A percentile compares a stretch with the other conserved stretches of the same genome.
phyloP scores from a whole-genome alignment of 2,329 filamentous ascomycete genomes.

The Neonectria faginata region DNA sequence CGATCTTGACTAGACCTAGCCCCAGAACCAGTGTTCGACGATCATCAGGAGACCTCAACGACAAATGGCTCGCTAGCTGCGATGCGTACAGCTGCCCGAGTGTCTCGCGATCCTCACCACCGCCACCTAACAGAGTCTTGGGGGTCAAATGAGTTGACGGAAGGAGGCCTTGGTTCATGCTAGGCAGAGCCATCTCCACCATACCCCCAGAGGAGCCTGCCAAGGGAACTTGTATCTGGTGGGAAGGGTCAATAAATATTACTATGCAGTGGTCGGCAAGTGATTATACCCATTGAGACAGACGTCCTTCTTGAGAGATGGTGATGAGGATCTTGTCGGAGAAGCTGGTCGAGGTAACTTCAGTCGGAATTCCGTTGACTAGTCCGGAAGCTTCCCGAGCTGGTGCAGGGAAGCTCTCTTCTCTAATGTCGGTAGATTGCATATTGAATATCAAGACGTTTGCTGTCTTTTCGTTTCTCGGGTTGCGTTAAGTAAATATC shows the following conservation, averaged over 20 bases:
- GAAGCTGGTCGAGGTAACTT: constrained; percentile 79
- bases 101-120: constrained; percentile 81
- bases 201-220: constrained; percentile 73
- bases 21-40: constrained; percentile 71
- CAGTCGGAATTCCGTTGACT: constrained; percentile 77
- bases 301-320: constrained; percentile 83
- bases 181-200: constrained; percentile 70
- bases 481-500: constrained; percentile 12
- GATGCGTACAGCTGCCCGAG: constrained; percentile 89
- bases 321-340: constrained; percentile 92
- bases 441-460: constrained; percentile 45
- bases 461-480: constrained; percentile 19
- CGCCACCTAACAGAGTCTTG: constrained; percentile 86
- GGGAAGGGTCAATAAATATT: constrained; percentile 8
- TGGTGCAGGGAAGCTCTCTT: constrained; percentile 75
- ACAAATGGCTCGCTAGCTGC: constrained; percentile 85
- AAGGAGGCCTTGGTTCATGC: constrained; percentile 63
- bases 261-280: background rate
- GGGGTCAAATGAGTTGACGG: constrained; percentile 87
- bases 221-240: constrained; percentile 81
- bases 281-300: constrained; percentile 86
- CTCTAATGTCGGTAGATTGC: constrained; percentile 56
- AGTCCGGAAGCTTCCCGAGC: constrained; percentile 69
- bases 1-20: constrained; percentile 65
- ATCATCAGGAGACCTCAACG: constrained; percentile 75